Percentiles rank a stretch among this genome's conserved stretches.
phyloP scores from a whole-genome alignment of 345 rosid genomes.

The Rhizophora mangle region DNA sequence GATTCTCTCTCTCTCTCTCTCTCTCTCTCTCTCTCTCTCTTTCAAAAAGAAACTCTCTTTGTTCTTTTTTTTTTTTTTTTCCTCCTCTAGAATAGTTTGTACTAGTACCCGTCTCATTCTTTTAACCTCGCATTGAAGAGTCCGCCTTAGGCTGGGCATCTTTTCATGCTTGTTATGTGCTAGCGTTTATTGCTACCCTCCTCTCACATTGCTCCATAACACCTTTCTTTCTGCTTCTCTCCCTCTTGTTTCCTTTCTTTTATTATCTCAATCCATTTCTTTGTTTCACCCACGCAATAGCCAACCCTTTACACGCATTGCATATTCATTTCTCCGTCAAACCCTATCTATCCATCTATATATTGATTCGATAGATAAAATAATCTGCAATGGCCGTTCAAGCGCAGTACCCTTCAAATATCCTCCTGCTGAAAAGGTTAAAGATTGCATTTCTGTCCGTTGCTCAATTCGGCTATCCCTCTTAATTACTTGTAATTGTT shows the following conservation, averaged over 20 bases:
- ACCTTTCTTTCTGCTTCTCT: neutral
- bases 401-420: conserved; percentile 81
- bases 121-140: conserved; percentile 34
- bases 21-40: too few species aligned
- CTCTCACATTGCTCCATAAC: conserved; percentile 19
- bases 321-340: neutral
- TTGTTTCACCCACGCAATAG: too few species aligned
- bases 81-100: neutral
- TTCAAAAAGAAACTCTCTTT: too few species aligned
- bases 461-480: neutral
- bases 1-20: too few species aligned
- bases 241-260: neutral
- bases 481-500: too few species aligned
- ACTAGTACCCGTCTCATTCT: neutral
- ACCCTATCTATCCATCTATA: neutral
- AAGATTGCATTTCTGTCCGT: neutral
- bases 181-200: conserved; percentile 21
- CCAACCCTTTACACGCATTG: neutral
- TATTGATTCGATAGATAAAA: too few species aligned
- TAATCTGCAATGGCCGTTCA: conserved; percentile 70
- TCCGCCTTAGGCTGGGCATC: conserved; percentile 40
- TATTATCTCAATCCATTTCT: neutral
- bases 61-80: too few species aligned
- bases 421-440: conserved; percentile 70
- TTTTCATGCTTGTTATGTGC: conserved; percentile 42